Conservation (phyloP, 345 rosid species). For the Hibiscus mutabilis region DNA sequence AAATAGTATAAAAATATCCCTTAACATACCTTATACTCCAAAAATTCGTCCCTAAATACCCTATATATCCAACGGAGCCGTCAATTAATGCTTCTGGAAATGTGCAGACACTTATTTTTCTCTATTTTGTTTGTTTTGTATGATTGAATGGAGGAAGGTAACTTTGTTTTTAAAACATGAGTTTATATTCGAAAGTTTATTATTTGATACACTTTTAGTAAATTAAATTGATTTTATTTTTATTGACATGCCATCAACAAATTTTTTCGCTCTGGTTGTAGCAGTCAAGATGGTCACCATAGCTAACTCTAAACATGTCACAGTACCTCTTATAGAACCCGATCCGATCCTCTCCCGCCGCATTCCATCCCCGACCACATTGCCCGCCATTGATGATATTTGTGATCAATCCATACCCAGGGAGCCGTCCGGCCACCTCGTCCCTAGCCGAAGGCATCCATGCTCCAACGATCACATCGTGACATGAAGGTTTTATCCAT, state of each 20-base stretch:
- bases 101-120: too few species aligned
- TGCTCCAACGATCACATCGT: slow-evolving; percentile 36
- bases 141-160: too few species aligned
- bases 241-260: background rate
- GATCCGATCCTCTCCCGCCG: slow-evolving; percentile 37
- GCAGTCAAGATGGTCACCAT: slow-evolving; percentile 54
- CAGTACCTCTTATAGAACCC: slow-evolving; percentile 60
- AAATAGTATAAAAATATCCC: too few species aligned
- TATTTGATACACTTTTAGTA: too few species aligned
- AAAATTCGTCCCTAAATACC: too few species aligned
- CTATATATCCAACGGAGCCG: too few species aligned
- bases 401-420: slow-evolving; percentile 46
- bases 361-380: slow-evolving; percentile 39
- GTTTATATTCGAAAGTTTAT: too few species aligned
- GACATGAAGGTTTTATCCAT: slow-evolving; percentile 52
- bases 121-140: too few species aligned
- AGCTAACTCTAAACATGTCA: slow-evolving; percentile 28
- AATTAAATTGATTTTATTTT: too few species aligned
- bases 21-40: too few species aligned
- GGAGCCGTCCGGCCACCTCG: slow-evolving; percentile 27
- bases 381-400: slow-evolving; percentile 67
- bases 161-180: too few species aligned
- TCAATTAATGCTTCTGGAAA: too few species aligned
- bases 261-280: slow-evolving; percentile 24
- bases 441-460: slow-evolving; percentile 30